Conservation (phyloP, 371 early-diverging fungal species). For the Mucor indicus region DNA sequence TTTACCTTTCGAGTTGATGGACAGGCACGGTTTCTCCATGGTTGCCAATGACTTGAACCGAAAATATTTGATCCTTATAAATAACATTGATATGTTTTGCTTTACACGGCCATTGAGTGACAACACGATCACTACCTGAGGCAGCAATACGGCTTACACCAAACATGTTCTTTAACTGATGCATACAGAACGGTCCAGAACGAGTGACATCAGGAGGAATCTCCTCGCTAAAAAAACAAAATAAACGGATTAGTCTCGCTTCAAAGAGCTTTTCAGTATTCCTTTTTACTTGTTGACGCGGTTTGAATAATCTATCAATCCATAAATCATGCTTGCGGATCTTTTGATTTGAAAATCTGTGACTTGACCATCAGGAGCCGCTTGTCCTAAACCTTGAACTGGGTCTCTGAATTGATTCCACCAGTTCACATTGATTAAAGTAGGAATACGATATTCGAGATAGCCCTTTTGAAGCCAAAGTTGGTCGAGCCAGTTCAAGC, state of each 20-base stretch:
- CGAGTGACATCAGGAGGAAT: constrained; percentile 71
- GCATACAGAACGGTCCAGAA: constrained; percentile 83
- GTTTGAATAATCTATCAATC: constrained; percentile 72
- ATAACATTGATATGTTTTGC: constrained; percentile 81
- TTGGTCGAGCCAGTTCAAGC: constrained; percentile 81
- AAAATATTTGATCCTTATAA: constrained; percentile 79
- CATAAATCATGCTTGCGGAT: constrained; percentile 71
- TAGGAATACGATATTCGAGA: constrained; percentile 82
- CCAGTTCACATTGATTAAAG: constrained; percentile 89
- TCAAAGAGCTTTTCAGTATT: neutral
- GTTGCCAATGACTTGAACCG: constrained; percentile 68
- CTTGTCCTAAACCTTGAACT: constrained; percentile 44
- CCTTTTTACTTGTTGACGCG: constrained; percentile 59
- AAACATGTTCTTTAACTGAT: constrained; percentile 84
- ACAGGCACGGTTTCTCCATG: constrained; percentile 69
- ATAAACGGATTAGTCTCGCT: neutral
- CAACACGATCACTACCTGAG: constrained; percentile 63
- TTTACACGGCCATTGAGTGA: constrained; percentile 67
- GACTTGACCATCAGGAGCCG: constrained; percentile 50
- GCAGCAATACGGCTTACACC: constrained; percentile 80
- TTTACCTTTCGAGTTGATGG: constrained; percentile 58
- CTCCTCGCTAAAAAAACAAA: constrained; percentile 33
- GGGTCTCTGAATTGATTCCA: constrained; percentile 71
- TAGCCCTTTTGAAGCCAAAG: constrained; percentile 90
- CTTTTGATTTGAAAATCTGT: constrained; percentile 74